A percentile compares a stretch with the other conserved stretches of the same genome.
Evolutionary conservation across 345 rosid genomes (phyloP).

Genomic region (Ceriops zippeliana): DNA sequence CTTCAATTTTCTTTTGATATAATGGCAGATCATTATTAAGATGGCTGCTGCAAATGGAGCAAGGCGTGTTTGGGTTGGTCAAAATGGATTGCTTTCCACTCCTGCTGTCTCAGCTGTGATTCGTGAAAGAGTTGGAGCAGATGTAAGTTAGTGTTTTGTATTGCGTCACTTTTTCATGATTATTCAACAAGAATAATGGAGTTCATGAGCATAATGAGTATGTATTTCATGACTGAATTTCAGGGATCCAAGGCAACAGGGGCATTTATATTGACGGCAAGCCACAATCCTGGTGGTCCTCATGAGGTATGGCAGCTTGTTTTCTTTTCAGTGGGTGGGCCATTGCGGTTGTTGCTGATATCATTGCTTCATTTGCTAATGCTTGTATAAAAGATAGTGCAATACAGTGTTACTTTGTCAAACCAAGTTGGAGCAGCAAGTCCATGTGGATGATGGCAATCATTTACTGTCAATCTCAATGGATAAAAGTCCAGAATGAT

Average conservation of each 20-base stretch:
- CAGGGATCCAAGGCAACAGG: conserved; percentile 97
- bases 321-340: background rate
- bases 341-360: background rate
- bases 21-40: conserved; percentile 71
- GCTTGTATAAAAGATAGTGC: background rate
- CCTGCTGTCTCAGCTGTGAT: conserved; percentile 99
- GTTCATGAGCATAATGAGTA: background rate
- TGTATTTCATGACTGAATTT: conserved; percentile 22
- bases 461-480: background rate
- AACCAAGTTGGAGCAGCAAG: background rate
- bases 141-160: conserved; percentile 53
- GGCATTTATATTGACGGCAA: conserved; percentile 94
- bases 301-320: conserved; percentile 54
- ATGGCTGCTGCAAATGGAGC: conserved; percentile 98
- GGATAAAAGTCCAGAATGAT: background rate
- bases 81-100: conserved; percentile 91
- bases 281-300: conserved; percentile 99
- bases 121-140: conserved; percentile 84
- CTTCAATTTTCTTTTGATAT: background rate
- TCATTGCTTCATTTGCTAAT: background rate
- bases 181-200: background rate
- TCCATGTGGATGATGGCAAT: background rate
- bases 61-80: conserved; percentile 91
- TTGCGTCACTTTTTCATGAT: conserved; percentile 5
- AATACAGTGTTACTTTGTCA: background rate